Percentiles rank a stretch among this genome's conserved stretches.
These are phyloP conservation scores for Fraxinus nigra DNA, from an alignment of 305 asterid genomes.

Conservation along the genomic window DNA sequence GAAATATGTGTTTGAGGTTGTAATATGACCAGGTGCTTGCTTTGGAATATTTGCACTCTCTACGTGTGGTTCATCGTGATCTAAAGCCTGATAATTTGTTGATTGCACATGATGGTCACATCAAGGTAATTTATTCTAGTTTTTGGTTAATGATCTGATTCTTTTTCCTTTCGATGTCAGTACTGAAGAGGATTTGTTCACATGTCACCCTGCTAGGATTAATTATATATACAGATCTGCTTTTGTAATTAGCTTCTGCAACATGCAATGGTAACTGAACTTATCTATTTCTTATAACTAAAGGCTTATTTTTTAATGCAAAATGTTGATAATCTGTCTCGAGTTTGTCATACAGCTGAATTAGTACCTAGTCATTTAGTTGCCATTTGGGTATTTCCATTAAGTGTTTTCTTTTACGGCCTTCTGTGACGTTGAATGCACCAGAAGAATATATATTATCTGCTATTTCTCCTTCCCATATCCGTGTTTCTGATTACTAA, in stretches of 20 bases:
- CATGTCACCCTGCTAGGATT: not conserved
- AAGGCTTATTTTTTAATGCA: not conserved
- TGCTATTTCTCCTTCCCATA: not conserved
- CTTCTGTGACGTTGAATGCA: not conserved
- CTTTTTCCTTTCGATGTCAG: constrained; percentile 4
- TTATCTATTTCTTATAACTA: not conserved
- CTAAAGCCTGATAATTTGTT: constrained; percentile 98
- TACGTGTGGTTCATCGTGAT: constrained; percentile 98
- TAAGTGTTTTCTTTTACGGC: not conserved
- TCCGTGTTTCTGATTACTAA: not conserved
- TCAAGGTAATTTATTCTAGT: constrained; percentile 58
- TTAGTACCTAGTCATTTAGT: not conserved
- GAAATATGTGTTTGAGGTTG: constrained; percentile 24
- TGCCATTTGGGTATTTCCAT: not conserved
- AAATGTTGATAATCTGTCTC: not conserved
- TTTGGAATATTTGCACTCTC: constrained; percentile 94
- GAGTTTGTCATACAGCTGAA: not conserved
- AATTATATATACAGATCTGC: not conserved
- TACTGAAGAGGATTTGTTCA: constrained; percentile 3
- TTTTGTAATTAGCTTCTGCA: not conserved
- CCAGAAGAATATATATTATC: not conserved
- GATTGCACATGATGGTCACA: constrained; percentile 99
- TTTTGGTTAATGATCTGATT: constrained; percentile 15
- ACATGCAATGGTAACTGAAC: not conserved
- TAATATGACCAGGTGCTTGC: constrained; percentile 82